phyloP scores from a whole-genome alignment of 257 asterid genomes.

The Misopates orontium region DNA sequence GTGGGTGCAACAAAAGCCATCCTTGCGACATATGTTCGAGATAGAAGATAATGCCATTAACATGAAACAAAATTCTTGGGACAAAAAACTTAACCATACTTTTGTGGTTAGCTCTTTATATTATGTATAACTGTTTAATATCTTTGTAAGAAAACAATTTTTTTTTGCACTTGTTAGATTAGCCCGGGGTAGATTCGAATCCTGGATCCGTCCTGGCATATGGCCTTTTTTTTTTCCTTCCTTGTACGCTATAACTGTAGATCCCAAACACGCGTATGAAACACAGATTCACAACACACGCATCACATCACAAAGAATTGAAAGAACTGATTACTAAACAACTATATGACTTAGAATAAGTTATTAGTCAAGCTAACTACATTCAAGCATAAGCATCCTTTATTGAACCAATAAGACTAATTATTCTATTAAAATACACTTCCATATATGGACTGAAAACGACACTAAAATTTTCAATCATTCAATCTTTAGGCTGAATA shows the following conservation, averaged over 20 bases:
- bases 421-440: background rate
- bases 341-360: background rate
- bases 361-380: too few species aligned
- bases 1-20: background rate
- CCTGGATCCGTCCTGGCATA: too few species aligned
- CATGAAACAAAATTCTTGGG: background rate
- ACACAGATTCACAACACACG: background rate
- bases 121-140: too few species aligned
- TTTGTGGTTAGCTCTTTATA: too few species aligned
- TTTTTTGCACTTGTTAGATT: too few species aligned
- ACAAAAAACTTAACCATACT: background rate
- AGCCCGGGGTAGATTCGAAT: too few species aligned
- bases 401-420: too few species aligned
- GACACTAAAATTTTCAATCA: slow-evolving; percentile 11
- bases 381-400: too few species aligned
- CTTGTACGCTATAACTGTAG: too few species aligned
- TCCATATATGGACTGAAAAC: slow-evolving; percentile 1
- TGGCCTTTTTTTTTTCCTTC: too few species aligned
- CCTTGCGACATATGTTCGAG: background rate
- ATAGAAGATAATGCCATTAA: background rate
- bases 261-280: background rate
- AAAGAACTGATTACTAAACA: background rate
- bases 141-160: too few species aligned
- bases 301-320: background rate
- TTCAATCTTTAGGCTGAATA: too few species aligned